Base-by-base conservation (phyloP, 306 rosid species). In the Trichosanthes truncata region DNA sequence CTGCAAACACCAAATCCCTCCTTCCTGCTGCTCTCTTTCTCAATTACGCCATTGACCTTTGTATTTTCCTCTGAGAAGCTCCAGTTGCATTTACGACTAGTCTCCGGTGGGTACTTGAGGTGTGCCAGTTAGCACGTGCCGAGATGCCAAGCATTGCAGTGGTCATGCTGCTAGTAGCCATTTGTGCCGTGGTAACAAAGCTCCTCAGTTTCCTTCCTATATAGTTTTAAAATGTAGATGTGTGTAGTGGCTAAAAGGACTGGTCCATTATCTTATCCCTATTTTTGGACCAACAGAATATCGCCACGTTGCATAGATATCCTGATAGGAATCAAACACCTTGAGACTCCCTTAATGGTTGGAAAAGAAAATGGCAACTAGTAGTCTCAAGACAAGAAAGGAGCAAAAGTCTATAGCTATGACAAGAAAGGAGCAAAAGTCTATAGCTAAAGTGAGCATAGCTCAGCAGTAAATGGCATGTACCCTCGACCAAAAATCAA, bases 1-100 rank as follows among this genome's bases (percentile, higher is more conserved):
- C n/a, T n/a, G n/a, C n/a, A 55, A 82, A 80, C 82, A 84, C 76
- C 81, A 87, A 29, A 61, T 81, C 80, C 82, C 90, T 84, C 80
- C 88, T 84, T 60, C 85, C 90, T 41, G 81, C 18, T 74, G 13
- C 60, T 62, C 31, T 87, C 84, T 29, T 79, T 83, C 21, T 77
- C 55, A 17, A 51, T 74, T 18, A 79, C 72, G 55, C 12, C 26
- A 29, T 51, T 11, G 35, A 21, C 81, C 86, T 35, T 84, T 77
- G 61, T 26, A 38, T 63, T 79, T 29, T 81, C 84, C 46, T 81
- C 88, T 74, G 80, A 38, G 79, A 76, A 3, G 81, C 69, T 59
- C 38, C 59, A 13, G 53, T 76, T 31, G 85, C 86, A 3, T 53
- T 77, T 12, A 60, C 79, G 0, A 84, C 82, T 0, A 85, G 12